Evolutionary conservation across 2,329 filamentous ascomycete genomes (phyloP).

Genomic region (Beauveria sp.): DNA sequence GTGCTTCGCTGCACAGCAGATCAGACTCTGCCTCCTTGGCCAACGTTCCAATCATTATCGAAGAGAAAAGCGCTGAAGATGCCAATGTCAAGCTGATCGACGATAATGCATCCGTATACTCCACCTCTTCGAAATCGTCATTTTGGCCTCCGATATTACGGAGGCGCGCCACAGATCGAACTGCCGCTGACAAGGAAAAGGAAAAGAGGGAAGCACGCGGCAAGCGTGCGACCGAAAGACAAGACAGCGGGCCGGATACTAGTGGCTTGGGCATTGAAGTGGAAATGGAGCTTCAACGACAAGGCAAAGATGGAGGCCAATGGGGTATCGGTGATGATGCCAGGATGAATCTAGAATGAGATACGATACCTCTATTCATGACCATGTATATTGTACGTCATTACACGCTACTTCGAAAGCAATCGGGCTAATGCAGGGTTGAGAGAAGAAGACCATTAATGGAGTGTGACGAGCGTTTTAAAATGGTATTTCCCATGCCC

Average conservation of each 20-base stretch:
- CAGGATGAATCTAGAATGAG: slow-evolving; percentile 69
- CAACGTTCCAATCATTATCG: slow-evolving; percentile 17
- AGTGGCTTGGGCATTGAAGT: slow-evolving; percentile 35
- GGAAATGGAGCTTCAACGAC: slow-evolving; percentile 45
- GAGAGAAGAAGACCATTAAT: background rate
- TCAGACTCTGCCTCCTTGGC: slow-evolving; percentile 16
- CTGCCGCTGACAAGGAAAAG: slow-evolving; percentile 13
- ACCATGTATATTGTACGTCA: slow-evolving; percentile 3
- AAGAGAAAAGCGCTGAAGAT: slow-evolving; percentile 18
- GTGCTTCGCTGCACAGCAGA: slow-evolving; percentile 21
- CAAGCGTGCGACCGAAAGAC: slow-evolving; percentile 30
- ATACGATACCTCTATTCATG: slow-evolving; percentile 13
- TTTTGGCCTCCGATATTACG: slow-evolving; percentile 35
- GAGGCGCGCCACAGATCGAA: slow-evolving; percentile 31
- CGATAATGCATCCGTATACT: slow-evolving; percentile 38
- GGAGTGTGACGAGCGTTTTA: background rate
- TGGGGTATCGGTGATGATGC: slow-evolving; percentile 82
- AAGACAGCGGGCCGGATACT: slow-evolving; percentile 35
- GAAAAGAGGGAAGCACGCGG: slow-evolving; percentile 20
- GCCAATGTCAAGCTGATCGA: slow-evolving; percentile 26
- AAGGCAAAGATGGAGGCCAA: slow-evolving; percentile 47
- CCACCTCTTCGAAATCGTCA: slow-evolving; percentile 39
- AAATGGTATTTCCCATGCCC: background rate
- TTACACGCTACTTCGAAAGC: background rate
- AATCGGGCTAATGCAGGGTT: background rate